A percentile compares a stretch with the other conserved stretches of the same genome.
These are phyloP conservation scores for Candida bentonensis DNA, from an alignment of 805 yeast genomes.

Conservation along the genomic window DNA sequence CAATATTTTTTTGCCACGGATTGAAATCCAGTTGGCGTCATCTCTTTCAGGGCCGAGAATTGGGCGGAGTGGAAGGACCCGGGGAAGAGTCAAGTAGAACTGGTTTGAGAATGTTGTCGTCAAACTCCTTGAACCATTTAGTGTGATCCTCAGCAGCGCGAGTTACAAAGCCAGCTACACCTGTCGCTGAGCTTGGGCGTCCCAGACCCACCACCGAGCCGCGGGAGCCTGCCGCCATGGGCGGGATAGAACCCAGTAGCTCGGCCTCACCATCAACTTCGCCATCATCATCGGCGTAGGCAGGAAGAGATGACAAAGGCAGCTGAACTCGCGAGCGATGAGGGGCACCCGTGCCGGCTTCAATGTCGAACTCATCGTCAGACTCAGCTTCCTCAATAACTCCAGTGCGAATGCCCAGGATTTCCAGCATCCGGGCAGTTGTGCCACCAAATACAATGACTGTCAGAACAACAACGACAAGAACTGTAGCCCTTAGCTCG, in stretches of 20 bases:
- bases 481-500: conserved; percentile 81
- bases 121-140: conserved; percentile 86
- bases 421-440: conserved; percentile 95
- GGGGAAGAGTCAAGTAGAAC: conserved; percentile 51
- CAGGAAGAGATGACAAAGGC: conserved; percentile 4
- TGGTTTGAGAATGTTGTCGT: conserved; percentile 86
- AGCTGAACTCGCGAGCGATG: background rate
- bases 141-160: conserved; percentile 52
- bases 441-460: conserved; percentile 97
- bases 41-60: no score
- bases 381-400: conserved; percentile 68
- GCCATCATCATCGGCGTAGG: conserved; percentile 10
- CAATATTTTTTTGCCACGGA: conserved; percentile 5
- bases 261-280: conserved; percentile 23
- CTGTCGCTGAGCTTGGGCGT: conserved; percentile 4
- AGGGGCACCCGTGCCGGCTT: conserved; percentile 25
- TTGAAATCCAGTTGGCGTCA: no score
- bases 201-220: background rate
- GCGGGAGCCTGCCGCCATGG: conserved; percentile 14
- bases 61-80: background rate
- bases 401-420: conserved; percentile 84
- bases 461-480: conserved; percentile 92
- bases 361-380: conserved; percentile 94
- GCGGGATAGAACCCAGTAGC: conserved; percentile 21
- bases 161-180: conserved; percentile 13